phyloP scores from a whole-genome alignment of 2,329 filamentous ascomycete genomes.

The Coniochaeta pulveracea region DNA sequence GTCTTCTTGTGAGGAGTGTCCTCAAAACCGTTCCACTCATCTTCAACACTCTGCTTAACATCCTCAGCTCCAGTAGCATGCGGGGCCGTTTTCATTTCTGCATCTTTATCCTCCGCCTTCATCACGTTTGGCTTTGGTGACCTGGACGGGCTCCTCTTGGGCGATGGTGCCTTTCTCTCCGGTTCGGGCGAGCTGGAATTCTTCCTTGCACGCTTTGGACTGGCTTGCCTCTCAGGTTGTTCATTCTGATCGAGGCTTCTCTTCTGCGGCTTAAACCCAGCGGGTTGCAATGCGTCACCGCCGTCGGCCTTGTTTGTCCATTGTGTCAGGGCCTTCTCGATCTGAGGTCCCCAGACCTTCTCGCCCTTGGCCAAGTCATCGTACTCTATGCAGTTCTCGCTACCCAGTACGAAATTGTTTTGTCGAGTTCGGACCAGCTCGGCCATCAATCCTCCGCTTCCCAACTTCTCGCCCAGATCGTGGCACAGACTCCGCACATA shows the following conservation, averaged over 20 bases:
- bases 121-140: background rate
- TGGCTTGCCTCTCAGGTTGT: background rate
- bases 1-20: too few species aligned
- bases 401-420: slow-evolving; percentile 63
- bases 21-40: slow-evolving; percentile 7
- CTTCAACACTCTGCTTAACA: slow-evolving; percentile 1
- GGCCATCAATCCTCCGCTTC: slow-evolving; percentile 77
- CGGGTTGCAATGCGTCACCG: background rate
- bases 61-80: slow-evolving; percentile 1
- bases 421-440: slow-evolving; percentile 73
- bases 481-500: slow-evolving; percentile 93
- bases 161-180: background rate
- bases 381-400: slow-evolving; percentile 66
- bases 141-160: background rate
- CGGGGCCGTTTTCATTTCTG: background rate
- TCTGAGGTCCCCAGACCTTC: slow-evolving; percentile 69
- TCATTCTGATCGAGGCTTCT: background rate
- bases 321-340: slow-evolving; percentile 41
- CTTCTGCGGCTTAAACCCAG: background rate
- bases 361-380: slow-evolving; percentile 66
- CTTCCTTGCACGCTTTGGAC: slow-evolving; percentile 2
- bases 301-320: slow-evolving; percentile 15
- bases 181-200: slow-evolving; percentile 1
- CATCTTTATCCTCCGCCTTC: background rate
- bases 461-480: slow-evolving; percentile 74